Evolutionary conservation across 805 yeast species (phyloP), one percentile per base, ranked within the genome.

Genomic region (Yamadazyma philogaea): DNA sequence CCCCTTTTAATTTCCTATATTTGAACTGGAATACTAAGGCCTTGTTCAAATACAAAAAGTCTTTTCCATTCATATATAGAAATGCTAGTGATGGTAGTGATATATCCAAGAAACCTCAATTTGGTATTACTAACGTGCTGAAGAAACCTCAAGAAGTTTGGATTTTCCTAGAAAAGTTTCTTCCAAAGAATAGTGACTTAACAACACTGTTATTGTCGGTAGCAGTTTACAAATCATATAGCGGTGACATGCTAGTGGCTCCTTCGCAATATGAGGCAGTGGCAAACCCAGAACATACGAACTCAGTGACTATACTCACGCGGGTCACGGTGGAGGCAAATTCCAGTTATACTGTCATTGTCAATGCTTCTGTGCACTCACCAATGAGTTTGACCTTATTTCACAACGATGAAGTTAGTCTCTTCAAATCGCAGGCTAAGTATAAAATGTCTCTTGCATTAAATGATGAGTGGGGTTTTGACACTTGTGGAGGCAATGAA

Each of bases 21-120:
- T 44, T 87, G 30, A 85, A 81, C 55, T 84, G 95, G 91, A 68
- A 78, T 44, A 27, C 37, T 6, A 74, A 79, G 0, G 22, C 28
- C 5, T 40, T 54, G 11, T 60, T 56, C 42, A 48, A 49, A 30
- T 54, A 56, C 18, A 48, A 50, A 1, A 66, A 63, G 45, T 47
- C 45, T 7, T 43, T 51, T 36, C 58, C 55, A 12, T 69, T 61
- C 32, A 48, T 66, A 7, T 46, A 35, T n/a, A 27, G 36, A 12
- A 18, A 18, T 16, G 7, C 6, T 17, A 7, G 8, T 6, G 44
- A 40, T 30, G 37, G 64, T 3, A n/a, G 11, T n/a, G 33, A 18
- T 6, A 15, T 39, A 8, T 43, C 52, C 51, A 30, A 60, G 63
- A 14, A 63, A 37, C 81, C 79, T 0, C 81, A 80, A 44, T 74